Conservation (phyloP, 306 rosid genomes). For the Dryas alaskensis region DNA sequence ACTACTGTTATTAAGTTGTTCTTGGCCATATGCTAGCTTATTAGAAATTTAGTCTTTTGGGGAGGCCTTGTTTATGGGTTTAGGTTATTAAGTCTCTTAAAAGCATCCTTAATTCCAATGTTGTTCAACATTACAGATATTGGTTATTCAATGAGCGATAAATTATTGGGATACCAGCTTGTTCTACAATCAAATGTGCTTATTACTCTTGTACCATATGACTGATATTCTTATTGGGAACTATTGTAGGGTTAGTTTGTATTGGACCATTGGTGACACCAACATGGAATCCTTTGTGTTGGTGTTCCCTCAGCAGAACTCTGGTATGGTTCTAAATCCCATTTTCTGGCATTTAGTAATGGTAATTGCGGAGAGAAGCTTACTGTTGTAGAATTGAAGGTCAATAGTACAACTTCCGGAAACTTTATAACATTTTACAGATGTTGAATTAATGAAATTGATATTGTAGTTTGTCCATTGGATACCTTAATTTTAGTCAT, state of each 20-base stretch:
- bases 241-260: constrained; percentile 91
- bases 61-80: constrained; percentile 11
- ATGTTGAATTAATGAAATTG: background rate
- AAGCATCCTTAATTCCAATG: constrained; percentile 27
- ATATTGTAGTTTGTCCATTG: background rate
- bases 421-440: background rate
- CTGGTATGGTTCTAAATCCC: constrained; percentile 97
- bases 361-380: constrained; percentile 49
- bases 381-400: constrained; percentile 33
- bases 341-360: constrained; percentile 52
- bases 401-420: constrained; percentile 9
- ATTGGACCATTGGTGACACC: constrained; percentile 84
- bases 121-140: constrained; percentile 27
- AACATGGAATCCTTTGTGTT: constrained; percentile 82
- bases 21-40: constrained; percentile 24
- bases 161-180: constrained; percentile 51
- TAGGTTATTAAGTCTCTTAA: constrained; percentile 30
- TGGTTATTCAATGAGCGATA: constrained; percentile 32
- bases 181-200: constrained; percentile 47
- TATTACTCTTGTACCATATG: constrained; percentile 58
- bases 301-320: constrained; percentile 81
- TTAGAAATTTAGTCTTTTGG: constrained; percentile 30
- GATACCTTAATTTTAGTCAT: background rate
- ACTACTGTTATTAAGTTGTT: constrained; percentile 13
- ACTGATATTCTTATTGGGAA: constrained; percentile 78